These are phyloP conservation scores for Neonectria coccinea DNA, from an alignment of 2,329 filamentous ascomycete species.

Conservation along the genomic window DNA sequence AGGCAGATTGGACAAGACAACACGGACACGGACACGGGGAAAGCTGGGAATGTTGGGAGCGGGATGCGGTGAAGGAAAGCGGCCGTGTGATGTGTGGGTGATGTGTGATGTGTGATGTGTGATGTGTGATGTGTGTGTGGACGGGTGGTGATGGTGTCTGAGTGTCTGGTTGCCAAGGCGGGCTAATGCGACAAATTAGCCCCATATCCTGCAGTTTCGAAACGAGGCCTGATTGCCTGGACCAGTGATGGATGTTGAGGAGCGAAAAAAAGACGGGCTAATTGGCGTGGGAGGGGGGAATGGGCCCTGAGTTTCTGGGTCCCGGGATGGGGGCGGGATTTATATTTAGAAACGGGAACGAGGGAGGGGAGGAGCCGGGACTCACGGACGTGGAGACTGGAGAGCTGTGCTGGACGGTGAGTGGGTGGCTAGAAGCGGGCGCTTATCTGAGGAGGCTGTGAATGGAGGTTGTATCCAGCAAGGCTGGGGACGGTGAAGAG, in stretches of 20 bases:
- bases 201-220: conserved; percentile 35
- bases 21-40: background rate
- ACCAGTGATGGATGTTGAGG: conserved; percentile 1
- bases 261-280: conserved; percentile 30
- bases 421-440: conserved; percentile 7
- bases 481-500: conserved; percentile 8
- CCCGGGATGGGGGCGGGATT: conserved; percentile 17
- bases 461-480: conserved; percentile 11
- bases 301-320: conserved; percentile 4
- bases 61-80: conserved; percentile 10
- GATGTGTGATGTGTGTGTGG: conserved; percentile 3
- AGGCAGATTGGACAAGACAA: background rate
- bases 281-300: conserved; percentile 31
- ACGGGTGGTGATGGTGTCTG: conserved; percentile 16
- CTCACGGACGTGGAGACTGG: background rate
- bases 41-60: background rate
- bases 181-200: conserved; percentile 41
- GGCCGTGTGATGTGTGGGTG: background rate
- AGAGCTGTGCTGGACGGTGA: background rate
- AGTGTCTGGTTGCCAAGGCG: conserved; percentile 14
- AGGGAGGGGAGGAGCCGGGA: conserved; percentile 1
- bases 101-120: conserved; percentile 1
- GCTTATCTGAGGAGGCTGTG: conserved; percentile 23
- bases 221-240: conserved; percentile 21
- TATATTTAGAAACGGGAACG: conserved; percentile 33